These are phyloP conservation scores for Fragaria iinumae DNA, from an alignment of 306 rosid genomes.

Conservation along the genomic window DNA sequence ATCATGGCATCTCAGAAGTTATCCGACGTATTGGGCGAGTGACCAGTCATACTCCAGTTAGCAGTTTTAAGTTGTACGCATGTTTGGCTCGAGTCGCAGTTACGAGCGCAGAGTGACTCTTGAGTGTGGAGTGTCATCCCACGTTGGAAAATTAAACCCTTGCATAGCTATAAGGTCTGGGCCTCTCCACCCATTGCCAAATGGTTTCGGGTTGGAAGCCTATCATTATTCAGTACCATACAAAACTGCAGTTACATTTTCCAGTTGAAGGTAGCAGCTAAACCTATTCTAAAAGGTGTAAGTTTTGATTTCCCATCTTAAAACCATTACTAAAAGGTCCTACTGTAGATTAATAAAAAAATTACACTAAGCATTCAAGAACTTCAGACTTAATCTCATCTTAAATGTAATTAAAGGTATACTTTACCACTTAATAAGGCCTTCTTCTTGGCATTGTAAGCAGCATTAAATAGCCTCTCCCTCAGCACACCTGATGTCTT, in stretches of 20 bases:
- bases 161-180: background rate
- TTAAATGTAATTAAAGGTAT: background rate
- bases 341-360: background rate
- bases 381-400: background rate
- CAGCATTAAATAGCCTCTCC: constrained; percentile 86
- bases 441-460: constrained; percentile 88
- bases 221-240: background rate
- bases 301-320: background rate
- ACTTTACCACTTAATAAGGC: constrained; percentile 79
- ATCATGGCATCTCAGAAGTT: background rate
- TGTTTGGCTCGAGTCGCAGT: background rate
- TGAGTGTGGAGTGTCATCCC: background rate
- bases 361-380: background rate
- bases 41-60: background rate
- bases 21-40: background rate
- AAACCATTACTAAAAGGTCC: background rate
- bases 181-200: background rate
- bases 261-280: background rate
- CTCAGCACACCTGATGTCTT: constrained; percentile 85
- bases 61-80: background rate
- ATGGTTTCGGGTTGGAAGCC: background rate
- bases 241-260: background rate
- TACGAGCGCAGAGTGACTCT: background rate
- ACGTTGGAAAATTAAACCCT: background rate
- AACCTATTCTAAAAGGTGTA: background rate